Conservation (phyloP, 495 filamentous ascomycete species). For the Penicillium silybi region DNA sequence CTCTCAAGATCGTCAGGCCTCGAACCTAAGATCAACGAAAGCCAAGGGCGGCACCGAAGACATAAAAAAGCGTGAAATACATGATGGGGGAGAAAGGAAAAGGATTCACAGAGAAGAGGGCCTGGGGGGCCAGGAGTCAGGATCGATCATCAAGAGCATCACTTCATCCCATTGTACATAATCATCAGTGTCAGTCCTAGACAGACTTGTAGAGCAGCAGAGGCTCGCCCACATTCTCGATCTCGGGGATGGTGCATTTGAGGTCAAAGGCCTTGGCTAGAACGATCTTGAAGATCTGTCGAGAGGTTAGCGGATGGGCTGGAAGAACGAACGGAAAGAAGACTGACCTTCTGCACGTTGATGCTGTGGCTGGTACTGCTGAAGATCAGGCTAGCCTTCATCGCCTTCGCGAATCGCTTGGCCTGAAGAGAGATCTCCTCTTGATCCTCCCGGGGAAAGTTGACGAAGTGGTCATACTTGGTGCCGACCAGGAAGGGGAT, state of each 20-base stretch:
- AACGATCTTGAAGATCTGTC: constrained; percentile 98
- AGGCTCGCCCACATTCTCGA: constrained; percentile 96
- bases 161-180: constrained; percentile 41
- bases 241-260: constrained; percentile 98
- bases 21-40: neutral
- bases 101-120: constrained; percentile 18
- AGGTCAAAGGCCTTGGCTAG: constrained; percentile 97
- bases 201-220: constrained; percentile 86
- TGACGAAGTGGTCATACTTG: constrained; percentile 99
- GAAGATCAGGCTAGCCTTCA: constrained; percentile 96
- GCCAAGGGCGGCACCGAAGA: constrained; percentile 3
- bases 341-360: constrained; percentile 92
- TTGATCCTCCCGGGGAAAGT: constrained; percentile 94
- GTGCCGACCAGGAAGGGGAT: constrained; percentile 96
- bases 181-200: constrained; percentile 35
- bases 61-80: constrained; percentile 22
- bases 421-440: constrained; percentile 98
- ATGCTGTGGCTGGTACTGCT: constrained; percentile 98
- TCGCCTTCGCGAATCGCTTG: constrained; percentile 92
- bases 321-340: neutral
- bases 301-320: constrained; percentile 5
- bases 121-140: constrained; percentile 23
- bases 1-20: neutral
- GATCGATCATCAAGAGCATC: constrained; percentile 37
- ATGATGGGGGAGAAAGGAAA: constrained; percentile 16